phyloP scores from a whole-genome alignment of 768 basidiomycete genomes.

The Podaxis sp. region DNA sequence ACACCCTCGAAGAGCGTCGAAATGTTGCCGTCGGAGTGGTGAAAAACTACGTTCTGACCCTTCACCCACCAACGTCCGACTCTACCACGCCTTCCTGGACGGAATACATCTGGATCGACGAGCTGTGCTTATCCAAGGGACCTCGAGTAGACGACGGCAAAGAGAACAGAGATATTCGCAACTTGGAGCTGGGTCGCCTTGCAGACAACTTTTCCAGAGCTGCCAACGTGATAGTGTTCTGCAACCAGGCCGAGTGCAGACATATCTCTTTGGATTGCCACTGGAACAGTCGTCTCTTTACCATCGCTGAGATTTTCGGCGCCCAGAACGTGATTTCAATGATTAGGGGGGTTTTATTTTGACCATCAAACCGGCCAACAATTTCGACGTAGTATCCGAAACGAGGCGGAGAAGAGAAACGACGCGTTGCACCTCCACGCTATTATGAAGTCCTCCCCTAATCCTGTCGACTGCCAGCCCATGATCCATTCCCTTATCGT shows the following conservation, averaged over 20 bases:
- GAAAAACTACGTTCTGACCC: background rate
- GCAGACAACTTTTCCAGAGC: conserved; percentile 19
- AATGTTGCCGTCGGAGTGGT: background rate
- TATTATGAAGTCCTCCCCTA: conserved; percentile 16
- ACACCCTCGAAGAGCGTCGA: background rate
- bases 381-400: conserved; percentile 5
- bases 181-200: conserved; percentile 16
- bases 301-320: conserved; percentile 19
- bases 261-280: conserved; percentile 14
- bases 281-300: conserved; percentile 17
- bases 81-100: background rate
- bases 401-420: background rate
- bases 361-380: background rate
- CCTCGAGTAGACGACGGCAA: background rate
- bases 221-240: conserved; percentile 17
- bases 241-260: conserved; percentile 13
- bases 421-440: conserved; percentile 15
- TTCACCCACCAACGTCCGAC: background rate
- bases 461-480: conserved; percentile 14
- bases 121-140: conserved; percentile 9
- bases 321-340: conserved; percentile 13
- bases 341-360: background rate
- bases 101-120: conserved; percentile 11
- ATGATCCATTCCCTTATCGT: conserved; percentile 20
- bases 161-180: conserved; percentile 10